Base-by-base conservation (phyloP, 805 yeast species). In the Citeromyces matritensis region DNA sequence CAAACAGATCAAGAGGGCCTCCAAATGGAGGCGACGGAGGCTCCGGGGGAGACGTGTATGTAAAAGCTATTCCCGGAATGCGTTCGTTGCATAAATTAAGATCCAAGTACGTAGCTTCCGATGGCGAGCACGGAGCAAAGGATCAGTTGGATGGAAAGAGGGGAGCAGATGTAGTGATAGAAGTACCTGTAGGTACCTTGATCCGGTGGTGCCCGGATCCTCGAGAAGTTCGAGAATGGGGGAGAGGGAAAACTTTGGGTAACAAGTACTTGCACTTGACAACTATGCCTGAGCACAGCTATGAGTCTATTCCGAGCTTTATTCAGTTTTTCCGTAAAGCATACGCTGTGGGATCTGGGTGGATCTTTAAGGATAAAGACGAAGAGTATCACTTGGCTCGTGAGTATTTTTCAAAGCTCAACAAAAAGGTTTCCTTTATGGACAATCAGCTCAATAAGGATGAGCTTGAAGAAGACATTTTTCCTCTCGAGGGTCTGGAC, bases 11-110 rank as follows among this genome's bases (percentile, higher is more conserved):
- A 0, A 64, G 66, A 12, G 98, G 98, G 0, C 97, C 98, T 0
- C 94, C 98, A 0, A 94, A 86, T 51, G 98, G 98, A n/a, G 98
- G 98, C 7, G 96, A 91, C 55, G 98, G 98, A 21, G 98, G 97
- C 4, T 58, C 63, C 37, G 98, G 98, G 14, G 98, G 98, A 3
- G 65, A 76, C 33, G 66, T 91, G 3, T 88, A 78, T 47, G 70
- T 91, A 2, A 82, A 77, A 47, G 95, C 94, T 3, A 73, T 76
- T 2, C 70, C 70, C 31, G 81, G 80, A 14, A 43, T 81, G 27
- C 68, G 73, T 24, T 76, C 91, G 4, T 52, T 91, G 36, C 84
- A 83, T 42, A 72, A 73, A 37, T 44, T 88, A 19, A 67, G 67
- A 37, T 66, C 77, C 24, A 65, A 65, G 10, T 84, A 85, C 51